Evolutionary conservation across 2,329 filamentous ascomycete species (phyloP).

Genomic region (Nakataea oryzae): DNA sequence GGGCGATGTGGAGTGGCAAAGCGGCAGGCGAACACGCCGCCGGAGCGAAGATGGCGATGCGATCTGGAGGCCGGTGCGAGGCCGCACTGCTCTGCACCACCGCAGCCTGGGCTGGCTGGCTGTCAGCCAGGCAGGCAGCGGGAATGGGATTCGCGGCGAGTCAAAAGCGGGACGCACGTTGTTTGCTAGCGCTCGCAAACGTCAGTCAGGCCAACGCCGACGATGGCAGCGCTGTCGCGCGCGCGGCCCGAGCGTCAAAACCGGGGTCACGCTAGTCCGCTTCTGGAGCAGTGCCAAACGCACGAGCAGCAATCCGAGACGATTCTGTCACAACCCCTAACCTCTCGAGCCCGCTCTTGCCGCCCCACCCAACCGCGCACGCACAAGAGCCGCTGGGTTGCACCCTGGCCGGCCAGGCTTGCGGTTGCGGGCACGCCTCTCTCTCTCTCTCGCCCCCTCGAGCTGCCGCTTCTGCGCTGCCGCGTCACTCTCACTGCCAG

Average conservation of each 20-base stretch:
- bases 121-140: too few species aligned
- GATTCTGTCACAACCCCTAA: slow-evolving; percentile 30
- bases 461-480: not conserved
- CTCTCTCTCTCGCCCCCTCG: too few species aligned
- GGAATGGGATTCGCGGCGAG: too few species aligned
- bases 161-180: not conserved
- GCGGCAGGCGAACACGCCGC: too few species aligned
- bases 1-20: not conserved
- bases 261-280: not conserved
- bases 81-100: too few species aligned
- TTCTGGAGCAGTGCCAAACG: slow-evolving; percentile 25
- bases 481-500: too few species aligned
- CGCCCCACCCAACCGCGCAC: not conserved
- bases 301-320: slow-evolving; percentile 31
- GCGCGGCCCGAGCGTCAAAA: not conserved
- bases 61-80: not conserved
- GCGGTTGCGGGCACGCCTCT: too few species aligned
- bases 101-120: too few species aligned
- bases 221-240: not conserved
- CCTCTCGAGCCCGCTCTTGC: not conserved
- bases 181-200: not conserved
- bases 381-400: not conserved
- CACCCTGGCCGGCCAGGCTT: too few species aligned
- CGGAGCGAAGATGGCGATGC: too few species aligned
- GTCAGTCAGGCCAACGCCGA: not conserved